Base-by-base conservation (phyloP, 2,329 filamentous ascomycete genomes). In the Penicillium brasilianum region DNA sequence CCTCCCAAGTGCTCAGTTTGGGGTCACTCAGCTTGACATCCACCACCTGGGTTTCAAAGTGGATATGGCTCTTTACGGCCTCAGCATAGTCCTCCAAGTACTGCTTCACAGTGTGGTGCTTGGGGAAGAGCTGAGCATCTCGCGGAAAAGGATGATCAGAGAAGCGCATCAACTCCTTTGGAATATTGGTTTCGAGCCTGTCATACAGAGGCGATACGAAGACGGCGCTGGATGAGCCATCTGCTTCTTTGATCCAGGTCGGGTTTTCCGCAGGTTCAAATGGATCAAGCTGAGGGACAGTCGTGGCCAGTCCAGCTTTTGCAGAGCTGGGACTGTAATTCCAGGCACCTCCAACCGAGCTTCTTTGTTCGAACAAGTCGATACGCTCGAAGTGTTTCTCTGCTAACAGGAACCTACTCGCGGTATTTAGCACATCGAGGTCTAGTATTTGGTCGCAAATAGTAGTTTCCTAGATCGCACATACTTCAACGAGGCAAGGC, bases 201-300 rank as follows among this genome's bases (percentile, higher is more conserved):
- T 92, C 87, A 75, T 97, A 97, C 77, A 97, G 86, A 3, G 93
- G 90, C 18, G 90, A 92, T n/a, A 91, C 82, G 71, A 94, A 96
- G 2, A 87, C 76, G 6, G 89, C 85, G 0, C 84, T 72, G 9
- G 64, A 63, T 28, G 28, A 28, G 20, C 66, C 59, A 2, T 67
- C 60, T 9, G 64, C 56, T 16, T 67, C 64, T 50, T 72, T 70
- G 18, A 60, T 65, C 80, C 82, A 86, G 59, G 88, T 76, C 5
- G 91, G 90, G 58, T 84, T 81, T 64, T 93, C 90, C 0, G 85
- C 81, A 25, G 85, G 83, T 48, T 83, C 83, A 69, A 85, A 71
- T 2, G 84, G 84, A 69, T 85, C 84, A n/a, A 87, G 87, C 72
- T 93, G 90, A 8, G 93, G 92, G 39, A 94, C 80, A 36, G 69